Evolutionary conservation across 805 yeast genomes (phyloP).

Genomic region (Kodamaea kakaduensis): DNA sequence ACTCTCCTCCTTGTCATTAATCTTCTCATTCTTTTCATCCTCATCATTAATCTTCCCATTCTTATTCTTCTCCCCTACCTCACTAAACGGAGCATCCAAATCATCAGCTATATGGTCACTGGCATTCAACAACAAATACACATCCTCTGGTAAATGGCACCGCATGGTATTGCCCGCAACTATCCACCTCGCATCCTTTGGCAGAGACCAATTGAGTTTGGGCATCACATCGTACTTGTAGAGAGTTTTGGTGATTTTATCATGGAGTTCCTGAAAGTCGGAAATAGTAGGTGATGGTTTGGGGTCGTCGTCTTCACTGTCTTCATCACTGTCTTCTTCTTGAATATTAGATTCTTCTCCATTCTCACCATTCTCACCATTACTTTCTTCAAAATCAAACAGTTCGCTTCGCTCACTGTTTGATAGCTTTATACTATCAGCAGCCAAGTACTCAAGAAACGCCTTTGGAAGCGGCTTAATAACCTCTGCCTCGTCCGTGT

Average conservation of each 20-base stretch:
- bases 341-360: slow-evolving; percentile 1
- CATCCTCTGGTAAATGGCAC: slow-evolving; percentile 68
- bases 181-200: slow-evolving; percentile 93
- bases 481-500: slow-evolving; percentile 21
- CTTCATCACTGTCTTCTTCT: slow-evolving; percentile 48
- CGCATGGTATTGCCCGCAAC: slow-evolving; percentile 69
- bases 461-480: slow-evolving; percentile 30
- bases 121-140: slow-evolving; percentile 77
- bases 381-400: too few relatives aligned
- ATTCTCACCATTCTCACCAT: too few relatives aligned
- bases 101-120: slow-evolving; percentile 89
- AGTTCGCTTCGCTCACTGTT: too few relatives aligned
- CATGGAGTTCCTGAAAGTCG: slow-evolving; percentile 60
- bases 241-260: slow-evolving; percentile 44
- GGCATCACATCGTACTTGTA: slow-evolving; percentile 60
- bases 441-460: slow-evolving; percentile 35
- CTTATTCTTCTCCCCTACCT: slow-evolving; percentile 26
- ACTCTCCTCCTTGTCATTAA: too few relatives aligned
- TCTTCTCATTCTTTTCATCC: too few relatives aligned
- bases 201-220: slow-evolving; percentile 95
- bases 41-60: too few relatives aligned
- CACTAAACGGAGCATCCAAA: slow-evolving; percentile 65
- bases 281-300: slow-evolving; percentile 29
- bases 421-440: slow-evolving; percentile 61
- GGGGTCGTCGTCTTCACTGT: slow-evolving; percentile 38